phyloP scores from a whole-genome alignment of 2,329 filamentous ascomycete genomes.

The Ascosphaera acerosa region DNA sequence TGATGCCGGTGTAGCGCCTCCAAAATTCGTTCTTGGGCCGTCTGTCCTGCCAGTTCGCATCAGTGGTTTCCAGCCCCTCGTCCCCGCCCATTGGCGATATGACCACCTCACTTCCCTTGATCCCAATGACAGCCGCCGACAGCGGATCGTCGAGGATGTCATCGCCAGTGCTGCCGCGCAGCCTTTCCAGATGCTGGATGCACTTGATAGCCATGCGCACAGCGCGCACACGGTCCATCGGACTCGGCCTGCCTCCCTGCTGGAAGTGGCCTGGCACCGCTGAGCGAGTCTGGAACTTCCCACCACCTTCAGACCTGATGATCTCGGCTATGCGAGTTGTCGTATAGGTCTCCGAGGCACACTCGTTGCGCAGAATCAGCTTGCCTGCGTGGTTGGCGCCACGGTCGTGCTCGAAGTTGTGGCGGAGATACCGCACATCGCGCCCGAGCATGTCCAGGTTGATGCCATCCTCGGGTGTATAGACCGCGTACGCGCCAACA shows the following conservation, averaged over 20 bases:
- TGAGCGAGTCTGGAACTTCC: conserved; percentile 75
- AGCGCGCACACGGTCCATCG: conserved; percentile 88
- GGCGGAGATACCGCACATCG: conserved; percentile 71
- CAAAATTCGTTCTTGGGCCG: conserved; percentile 69
- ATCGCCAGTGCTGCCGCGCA: conserved; percentile 36
- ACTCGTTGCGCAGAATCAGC: conserved; percentile 90
- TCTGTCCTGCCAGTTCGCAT: conserved; percentile 83
- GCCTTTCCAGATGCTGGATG: conserved; percentile 70
- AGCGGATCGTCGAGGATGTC: conserved; percentile 48
- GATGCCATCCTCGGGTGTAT: conserved; percentile 92
- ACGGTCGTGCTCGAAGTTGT: conserved; percentile 62
- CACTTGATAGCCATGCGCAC: conserved; percentile 83
- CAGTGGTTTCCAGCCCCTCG: conserved; percentile 43
- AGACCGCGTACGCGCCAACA: conserved; percentile 82
- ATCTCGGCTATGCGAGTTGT: conserved; percentile 89
- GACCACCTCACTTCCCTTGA: conserved; percentile 71
- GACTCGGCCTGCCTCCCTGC: conserved; percentile 73
- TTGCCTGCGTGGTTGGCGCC: conserved; percentile 79
- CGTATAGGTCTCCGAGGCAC: conserved; percentile 68
- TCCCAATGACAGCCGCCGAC: conserved; percentile 65
- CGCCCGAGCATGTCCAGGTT: conserved; percentile 74
- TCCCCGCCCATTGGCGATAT: conserved; percentile 46
- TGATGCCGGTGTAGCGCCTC: conserved; percentile 52
- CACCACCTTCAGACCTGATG: conserved; percentile 77
- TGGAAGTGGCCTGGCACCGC: conserved; percentile 87